Evolutionary conservation across 768 basidiomycete genomes (phyloP), one percentile per base, ranked within the genome.

Genomic region (Termitomyces sp.): DNA sequence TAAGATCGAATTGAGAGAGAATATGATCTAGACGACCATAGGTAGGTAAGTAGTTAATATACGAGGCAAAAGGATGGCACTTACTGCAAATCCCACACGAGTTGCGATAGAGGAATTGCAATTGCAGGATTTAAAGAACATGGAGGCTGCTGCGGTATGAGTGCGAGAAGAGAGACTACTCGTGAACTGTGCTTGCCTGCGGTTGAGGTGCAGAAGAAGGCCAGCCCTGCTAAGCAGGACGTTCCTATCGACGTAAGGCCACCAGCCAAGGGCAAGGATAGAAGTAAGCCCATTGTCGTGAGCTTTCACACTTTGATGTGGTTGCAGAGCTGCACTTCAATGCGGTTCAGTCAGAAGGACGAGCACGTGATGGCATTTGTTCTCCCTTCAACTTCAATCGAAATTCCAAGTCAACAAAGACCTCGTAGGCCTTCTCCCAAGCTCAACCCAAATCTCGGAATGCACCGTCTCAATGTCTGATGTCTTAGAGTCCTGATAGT

Each of bases 91-190:
- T 34, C 95, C 95, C 55, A 98, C 87, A 65, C 95, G 87, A 43
- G 95, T 98, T 0, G 97, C 97, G 62, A 99, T 98, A 0, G 93
- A 96, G 9, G 93, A 96, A 68, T 98, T 98, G 74, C 97, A 99
- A 68, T 98, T 98, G 72, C 96, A 99, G 32, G 90, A 93, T 77
- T 97, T 98, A 81, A 87, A 94, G 75, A 97, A 92, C 83, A 96
- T 93, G 35, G 91, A 93, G 3, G 95, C 94, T 85, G 71, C 64
- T 61, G 60, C 51, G 41, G 43, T 58, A 54, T 57, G 40, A 59
- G 55, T 53, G 24, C 45, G 28, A n/a, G 50, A 49, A 40, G 21
- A 37, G 22, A 45, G 32, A 35, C 32, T 34, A 55, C n/a, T n/a
- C n/a, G n/a, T 42, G 40, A 32, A 34, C 3, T 22, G 2, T 26